phyloP scores from a whole-genome alignment of 352 stramenopile genomes.

The Phytophthora citricola region DNA sequence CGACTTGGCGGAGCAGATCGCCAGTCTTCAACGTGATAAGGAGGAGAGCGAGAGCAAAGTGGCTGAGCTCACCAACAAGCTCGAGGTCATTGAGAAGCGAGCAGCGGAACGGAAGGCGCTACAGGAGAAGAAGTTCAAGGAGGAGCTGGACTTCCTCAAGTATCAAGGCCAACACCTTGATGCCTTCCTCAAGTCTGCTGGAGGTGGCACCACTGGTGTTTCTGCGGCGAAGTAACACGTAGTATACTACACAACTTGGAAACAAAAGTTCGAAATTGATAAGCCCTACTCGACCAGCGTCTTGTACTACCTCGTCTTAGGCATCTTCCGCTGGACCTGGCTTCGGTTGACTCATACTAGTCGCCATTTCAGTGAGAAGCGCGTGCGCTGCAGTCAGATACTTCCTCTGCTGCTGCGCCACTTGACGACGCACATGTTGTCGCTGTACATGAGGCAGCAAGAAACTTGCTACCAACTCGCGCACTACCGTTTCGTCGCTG shows the following conservation, averaged over 20 bases:
- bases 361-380: constrained; percentile 57
- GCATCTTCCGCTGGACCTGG: constrained; percentile 8
- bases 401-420: constrained; percentile 67
- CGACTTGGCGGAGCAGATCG: constrained; percentile 78
- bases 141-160: constrained; percentile 95
- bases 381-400: constrained; percentile 69
- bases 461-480: constrained; percentile 84
- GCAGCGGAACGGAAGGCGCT: constrained; percentile 86
- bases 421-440: constrained; percentile 62
- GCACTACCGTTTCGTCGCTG: constrained; percentile 67
- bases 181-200: constrained; percentile 92
- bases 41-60: constrained; percentile 84
- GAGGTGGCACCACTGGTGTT: constrained; percentile 47
- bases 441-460: constrained; percentile 81
- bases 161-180: constrained; percentile 96
- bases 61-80: constrained; percentile 89
- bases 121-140: constrained; percentile 95
- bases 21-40: constrained; percentile 61
- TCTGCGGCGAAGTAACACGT: constrained; percentile 15
- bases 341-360: constrained; percentile 23
- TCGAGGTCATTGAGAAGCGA: constrained; percentile 94
- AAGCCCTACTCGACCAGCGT: neutral
- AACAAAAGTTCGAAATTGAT: constrained; percentile 12
- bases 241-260: neutral
- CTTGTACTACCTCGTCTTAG: neutral